phyloP scores from a whole-genome alignment of 129 eudicot genomes.

The Artemisia tridentata region DNA sequence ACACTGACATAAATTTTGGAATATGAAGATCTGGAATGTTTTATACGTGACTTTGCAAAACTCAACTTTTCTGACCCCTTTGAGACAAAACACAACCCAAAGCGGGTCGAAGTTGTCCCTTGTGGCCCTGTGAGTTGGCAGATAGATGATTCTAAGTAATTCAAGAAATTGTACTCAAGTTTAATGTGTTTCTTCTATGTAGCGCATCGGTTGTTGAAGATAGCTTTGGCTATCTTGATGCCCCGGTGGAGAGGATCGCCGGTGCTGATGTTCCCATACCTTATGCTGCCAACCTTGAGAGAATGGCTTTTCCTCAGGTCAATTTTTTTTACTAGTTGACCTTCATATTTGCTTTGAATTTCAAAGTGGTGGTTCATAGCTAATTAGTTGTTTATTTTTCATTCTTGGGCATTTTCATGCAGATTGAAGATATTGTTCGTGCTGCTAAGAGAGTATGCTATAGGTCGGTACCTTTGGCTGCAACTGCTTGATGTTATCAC shows the following conservation, averaged over 20 bases:
- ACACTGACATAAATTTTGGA: too few species aligned
- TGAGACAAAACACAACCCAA: too few species aligned
- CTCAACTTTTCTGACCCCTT: too few species aligned
- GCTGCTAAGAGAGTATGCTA: constrained; percentile 71
- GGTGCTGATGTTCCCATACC: constrained; percentile 81
- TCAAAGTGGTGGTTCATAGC: too few species aligned
- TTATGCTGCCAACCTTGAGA: constrained; percentile 69
- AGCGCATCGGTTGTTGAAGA: constrained; percentile 65
- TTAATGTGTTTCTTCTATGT: constrained; percentile 4
- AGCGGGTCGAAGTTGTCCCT: too few species aligned
- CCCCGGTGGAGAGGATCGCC: constrained; percentile 64
- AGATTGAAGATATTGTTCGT: constrained; percentile 73
- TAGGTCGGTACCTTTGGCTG: constrained; percentile 50
- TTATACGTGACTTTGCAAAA: too few species aligned
- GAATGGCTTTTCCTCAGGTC: constrained; percentile 75
- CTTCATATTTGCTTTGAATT: not conserved
- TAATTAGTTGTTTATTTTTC: not conserved
- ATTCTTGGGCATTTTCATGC: not conserved
- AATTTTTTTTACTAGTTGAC: not conserved
- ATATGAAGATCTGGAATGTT: too few species aligned
- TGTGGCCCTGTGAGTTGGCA: too few species aligned
- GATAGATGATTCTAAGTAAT: too few species aligned
- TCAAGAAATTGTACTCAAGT: not conserved
- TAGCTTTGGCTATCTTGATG: constrained; percentile 65
- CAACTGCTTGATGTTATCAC: constrained; percentile 35